Percentiles rank a stretch among this genome's conserved stretches.
Conservation (phyloP, 768 basidiomycete genomes). For the Hericium alpestre region DNA sequence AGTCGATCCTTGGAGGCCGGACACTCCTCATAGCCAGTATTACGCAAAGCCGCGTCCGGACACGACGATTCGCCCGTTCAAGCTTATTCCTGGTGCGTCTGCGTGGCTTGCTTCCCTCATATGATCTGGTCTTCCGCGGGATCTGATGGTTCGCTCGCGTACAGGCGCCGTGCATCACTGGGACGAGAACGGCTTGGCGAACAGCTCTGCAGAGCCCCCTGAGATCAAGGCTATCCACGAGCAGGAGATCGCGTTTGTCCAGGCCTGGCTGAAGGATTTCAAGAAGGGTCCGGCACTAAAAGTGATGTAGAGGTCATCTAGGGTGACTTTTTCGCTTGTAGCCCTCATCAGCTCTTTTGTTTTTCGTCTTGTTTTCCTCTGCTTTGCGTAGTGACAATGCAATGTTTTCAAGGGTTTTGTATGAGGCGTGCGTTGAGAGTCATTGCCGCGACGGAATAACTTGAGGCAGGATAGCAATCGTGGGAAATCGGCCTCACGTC, state of each 20-base stretch:
- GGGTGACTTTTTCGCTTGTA: no score
- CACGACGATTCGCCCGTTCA: slow-evolving; percentile 69
- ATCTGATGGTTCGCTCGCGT: not conserved
- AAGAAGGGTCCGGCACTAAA: not conserved
- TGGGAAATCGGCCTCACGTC: no score
- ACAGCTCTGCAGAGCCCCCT: slow-evolving; percentile 55
- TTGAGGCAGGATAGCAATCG: no score
- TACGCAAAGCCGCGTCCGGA: slow-evolving; percentile 60
- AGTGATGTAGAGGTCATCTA: no score
- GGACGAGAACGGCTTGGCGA: slow-evolving; percentile 61
- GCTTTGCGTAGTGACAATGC: no score
- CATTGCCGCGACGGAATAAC: no score
- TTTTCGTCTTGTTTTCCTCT: no score
- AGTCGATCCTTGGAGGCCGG: slow-evolving; percentile 90
- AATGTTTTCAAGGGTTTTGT: no score
- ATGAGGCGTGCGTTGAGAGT: no score
- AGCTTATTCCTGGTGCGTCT: slow-evolving; percentile 67
- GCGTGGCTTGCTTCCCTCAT: slow-evolving; percentile 3
- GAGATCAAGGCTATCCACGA: slow-evolving; percentile 73
- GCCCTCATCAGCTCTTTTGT: no score
- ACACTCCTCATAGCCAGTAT: slow-evolving; percentile 64
- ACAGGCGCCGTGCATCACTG: slow-evolving; percentile 69
- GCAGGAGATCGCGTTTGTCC: slow-evolving; percentile 74
- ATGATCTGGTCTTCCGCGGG: not conserved
- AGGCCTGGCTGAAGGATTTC: slow-evolving; percentile 53